phyloP scores from a whole-genome alignment of 495 filamentous ascomycete genomes.

The Neurospora sp. region DNA sequence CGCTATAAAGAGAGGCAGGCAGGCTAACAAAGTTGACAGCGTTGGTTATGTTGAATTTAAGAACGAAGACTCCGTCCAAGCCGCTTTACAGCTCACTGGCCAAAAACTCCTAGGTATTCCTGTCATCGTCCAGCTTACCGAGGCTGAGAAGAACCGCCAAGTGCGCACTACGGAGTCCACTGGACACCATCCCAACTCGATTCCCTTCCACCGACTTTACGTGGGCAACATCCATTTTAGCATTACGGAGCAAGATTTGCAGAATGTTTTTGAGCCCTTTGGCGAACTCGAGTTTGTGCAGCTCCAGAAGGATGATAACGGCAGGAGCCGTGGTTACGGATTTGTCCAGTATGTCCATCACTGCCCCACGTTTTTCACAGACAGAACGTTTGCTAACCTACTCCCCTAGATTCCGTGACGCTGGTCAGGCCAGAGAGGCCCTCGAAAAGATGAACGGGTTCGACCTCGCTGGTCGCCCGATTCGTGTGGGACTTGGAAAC shows the following conservation, averaged over 20 bases:
- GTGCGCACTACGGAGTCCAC: slow-evolving; percentile 70
- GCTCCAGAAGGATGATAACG: slow-evolving; percentile 87
- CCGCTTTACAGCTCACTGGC: slow-evolving; percentile 95
- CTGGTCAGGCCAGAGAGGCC: slow-evolving; percentile 82
- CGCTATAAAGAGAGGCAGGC: neutral
- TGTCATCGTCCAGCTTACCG: slow-evolving; percentile 95
- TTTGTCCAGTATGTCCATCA: slow-evolving; percentile 84
- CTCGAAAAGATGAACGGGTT: slow-evolving; percentile 99
- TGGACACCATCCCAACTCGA: slow-evolving; percentile 51
- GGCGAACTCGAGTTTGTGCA: slow-evolving; percentile 97
- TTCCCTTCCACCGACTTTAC: slow-evolving; percentile 97
- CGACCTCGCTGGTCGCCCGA: slow-evolving; percentile 93
- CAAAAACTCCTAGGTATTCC: slow-evolving; percentile 98
- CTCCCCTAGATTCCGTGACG: slow-evolving; percentile 69
- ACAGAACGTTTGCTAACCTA: slow-evolving; percentile 21
- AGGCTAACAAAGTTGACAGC: slow-evolving; percentile 42
- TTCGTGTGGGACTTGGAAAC: slow-evolving; percentile 98
- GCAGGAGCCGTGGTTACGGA: slow-evolving; percentile 88
- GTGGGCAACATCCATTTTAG: slow-evolving; percentile 99
- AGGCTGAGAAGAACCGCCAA: slow-evolving; percentile 99
- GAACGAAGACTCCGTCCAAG: slow-evolving; percentile 83
- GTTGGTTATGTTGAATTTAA: slow-evolving; percentile 99
- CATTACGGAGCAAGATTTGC: slow-evolving; percentile 92
- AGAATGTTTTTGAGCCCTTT: slow-evolving; percentile 96
- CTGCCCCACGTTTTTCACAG: neutral